Evolutionary conservation across 1,139 yeast genomes (phyloP), one percentile per base, ranked within the genome.

Genomic region (Debaryomyces nepalensis): DNA sequence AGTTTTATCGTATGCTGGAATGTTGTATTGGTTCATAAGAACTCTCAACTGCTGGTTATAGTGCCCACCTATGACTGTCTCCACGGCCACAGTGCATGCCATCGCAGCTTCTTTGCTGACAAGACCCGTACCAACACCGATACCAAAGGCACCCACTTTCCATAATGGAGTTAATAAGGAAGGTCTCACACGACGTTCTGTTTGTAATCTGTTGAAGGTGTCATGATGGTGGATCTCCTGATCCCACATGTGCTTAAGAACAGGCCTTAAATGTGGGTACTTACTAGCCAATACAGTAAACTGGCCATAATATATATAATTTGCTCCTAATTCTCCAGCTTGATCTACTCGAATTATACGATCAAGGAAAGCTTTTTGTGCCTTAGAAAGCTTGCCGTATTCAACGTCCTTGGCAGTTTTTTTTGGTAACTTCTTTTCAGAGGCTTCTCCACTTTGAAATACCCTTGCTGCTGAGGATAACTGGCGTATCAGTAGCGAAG

Each of bases 1-100:
- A 3, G 56, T 59, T 38, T 75, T 75, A 44, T 77, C 81, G 32
- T 63, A 57, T 4, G 73, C 68, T 3, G 77, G 73, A 12, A 76
- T 60, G 31, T 72, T 66, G 51, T 73, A 83, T 50, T 83, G 84
- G 53, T 81, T 82, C 66, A 77, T 73, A 43, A 93, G 69, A 42
- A 84, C 82, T 42, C 99, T 72, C 49, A 93, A 70, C 63, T 93
- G 99, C 48, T 84, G 83, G 58, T 95, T 93, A 66, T 93, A 93
- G 62, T 93, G 99, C 1, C 88, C 87, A 2, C 99, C 99, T 63
- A 93, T 95, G 2, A 95, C 98, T 0, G 99, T 95, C 64, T 93
- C 99, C 0, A 93, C 99, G 0, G 99, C 99, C 47, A 91, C 98
- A 0, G 99, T 93, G 59, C 99, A 95, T 0, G 99, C 99, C 99